A percentile compares a stretch with the other conserved stretches of the same genome.
These are phyloP conservation scores for Agaricus blazei DNA, from an alignment of 768 basidiomycete species.

Conservation along the genomic window DNA sequence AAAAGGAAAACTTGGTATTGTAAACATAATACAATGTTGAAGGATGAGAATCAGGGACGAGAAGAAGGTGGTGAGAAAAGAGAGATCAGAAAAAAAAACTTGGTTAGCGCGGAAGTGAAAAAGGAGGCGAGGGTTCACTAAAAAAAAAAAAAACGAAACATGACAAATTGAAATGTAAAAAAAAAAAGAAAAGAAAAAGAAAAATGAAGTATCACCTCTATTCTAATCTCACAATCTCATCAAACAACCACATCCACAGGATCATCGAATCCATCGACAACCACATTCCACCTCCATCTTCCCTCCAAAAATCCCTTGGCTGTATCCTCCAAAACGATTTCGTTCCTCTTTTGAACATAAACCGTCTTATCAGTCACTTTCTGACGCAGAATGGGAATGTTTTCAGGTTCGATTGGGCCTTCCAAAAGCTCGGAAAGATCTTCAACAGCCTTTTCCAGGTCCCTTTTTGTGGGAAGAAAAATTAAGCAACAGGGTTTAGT, in stretches of 20 bases:
- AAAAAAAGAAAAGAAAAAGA: not conserved
- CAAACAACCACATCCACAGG: constrained; percentile 25
- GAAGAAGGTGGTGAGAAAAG: not conserved
- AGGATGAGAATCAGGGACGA: not conserved
- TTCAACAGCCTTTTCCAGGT: constrained; percentile 93
- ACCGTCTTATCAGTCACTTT: constrained; percentile 97
- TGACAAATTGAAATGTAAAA: not conserved
- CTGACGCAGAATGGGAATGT: constrained; percentile 76
- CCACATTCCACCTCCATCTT: constrained; percentile 76
- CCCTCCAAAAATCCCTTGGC: constrained; percentile 85
- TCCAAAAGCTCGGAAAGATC: constrained; percentile 91
- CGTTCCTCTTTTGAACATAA: constrained; percentile 96
- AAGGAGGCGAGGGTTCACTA: not conserved
- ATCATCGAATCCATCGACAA: constrained; percentile 67
- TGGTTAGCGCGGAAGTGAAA: not conserved
- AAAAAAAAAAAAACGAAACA: not conserved
- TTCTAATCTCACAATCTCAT: not conserved
- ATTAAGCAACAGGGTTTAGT: constrained; percentile 12
- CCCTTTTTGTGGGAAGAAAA: constrained; percentile 37
- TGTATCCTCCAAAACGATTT: constrained; percentile 93
- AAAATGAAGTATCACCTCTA: not conserved
- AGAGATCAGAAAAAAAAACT: not conserved
- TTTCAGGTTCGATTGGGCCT: constrained; percentile 82
- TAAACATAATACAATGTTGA: not conserved
- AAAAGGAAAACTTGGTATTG: not conserved